Conservation (phyloP, 2,329 filamentous ascomycete species). For the Ophiostoma montium region DNA sequence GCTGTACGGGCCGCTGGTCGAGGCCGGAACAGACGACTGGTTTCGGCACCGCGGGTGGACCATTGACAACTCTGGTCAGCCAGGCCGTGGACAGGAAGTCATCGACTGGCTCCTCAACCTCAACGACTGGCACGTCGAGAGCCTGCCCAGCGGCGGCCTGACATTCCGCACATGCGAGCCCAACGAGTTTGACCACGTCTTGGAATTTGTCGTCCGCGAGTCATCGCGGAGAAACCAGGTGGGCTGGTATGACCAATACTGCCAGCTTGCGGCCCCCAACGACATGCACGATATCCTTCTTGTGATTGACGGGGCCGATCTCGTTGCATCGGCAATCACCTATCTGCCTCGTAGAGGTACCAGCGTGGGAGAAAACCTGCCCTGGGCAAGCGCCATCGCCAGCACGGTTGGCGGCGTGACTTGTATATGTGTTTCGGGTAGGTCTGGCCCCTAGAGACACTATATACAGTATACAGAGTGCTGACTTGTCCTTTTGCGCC, state of each 20-base stretch:
- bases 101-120: constrained; percentile 42
- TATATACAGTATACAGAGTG: background rate
- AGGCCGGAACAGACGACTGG: constrained; percentile 32
- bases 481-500: background rate
- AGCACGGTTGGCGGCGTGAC: constrained; percentile 40
- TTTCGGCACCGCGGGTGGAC: constrained; percentile 40
- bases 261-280: constrained; percentile 31
- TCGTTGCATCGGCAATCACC: constrained; percentile 40
- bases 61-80: constrained; percentile 25
- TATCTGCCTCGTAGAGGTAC: constrained; percentile 35
- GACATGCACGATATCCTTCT: constrained; percentile 40
- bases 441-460: constrained; percentile 15
- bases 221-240: constrained; percentile 32
- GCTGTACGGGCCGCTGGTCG: constrained; percentile 37
- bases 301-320: constrained; percentile 31
- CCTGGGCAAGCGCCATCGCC: constrained; percentile 39
- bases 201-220: constrained; percentile 35
- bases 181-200: constrained; percentile 30
- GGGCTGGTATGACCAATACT: constrained; percentile 48
- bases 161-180: constrained; percentile 31
- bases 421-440: constrained; percentile 46
- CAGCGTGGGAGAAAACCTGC: constrained; percentile 34
- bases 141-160: constrained; percentile 26
- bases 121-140: constrained; percentile 30
- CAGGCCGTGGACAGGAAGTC: constrained; percentile 34